Percentiles rank a stretch among this genome's conserved stretches.
Evolutionary conservation across 768 basidiomycete species (phyloP).

Genomic region (Pleurotus salmoneostramineus): DNA sequence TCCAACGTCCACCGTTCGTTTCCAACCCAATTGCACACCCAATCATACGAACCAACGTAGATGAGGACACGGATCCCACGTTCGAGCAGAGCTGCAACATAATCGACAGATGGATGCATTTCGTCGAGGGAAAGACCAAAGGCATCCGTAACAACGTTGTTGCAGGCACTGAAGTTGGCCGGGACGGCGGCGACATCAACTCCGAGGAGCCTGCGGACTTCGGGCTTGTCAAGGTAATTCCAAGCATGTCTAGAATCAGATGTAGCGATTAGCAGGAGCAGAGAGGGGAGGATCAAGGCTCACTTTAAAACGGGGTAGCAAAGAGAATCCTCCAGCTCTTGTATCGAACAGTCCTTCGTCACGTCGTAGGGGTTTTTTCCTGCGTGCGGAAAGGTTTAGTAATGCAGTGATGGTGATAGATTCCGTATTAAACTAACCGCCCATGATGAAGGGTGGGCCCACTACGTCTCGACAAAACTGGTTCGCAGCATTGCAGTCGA

Average conservation of each 20-base stretch:
- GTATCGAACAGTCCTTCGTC: constrained; percentile 50
- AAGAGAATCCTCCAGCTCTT: constrained; percentile 38
- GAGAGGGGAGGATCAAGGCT: neutral
- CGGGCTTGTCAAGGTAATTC: constrained; percentile 57
- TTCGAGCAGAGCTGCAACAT: constrained; percentile 32
- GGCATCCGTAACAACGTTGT: constrained; percentile 33
- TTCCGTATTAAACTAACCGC: constrained; percentile 24
- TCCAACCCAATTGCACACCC: constrained; percentile 59
- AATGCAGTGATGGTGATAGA: neutral
- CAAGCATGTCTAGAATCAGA: constrained; percentile 41
- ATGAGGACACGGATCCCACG: constrained; percentile 48
- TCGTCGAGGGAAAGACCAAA: constrained; percentile 46
- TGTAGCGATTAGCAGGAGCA: neutral
- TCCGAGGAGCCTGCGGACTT: constrained; percentile 53
- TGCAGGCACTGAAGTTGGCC: constrained; percentile 29
- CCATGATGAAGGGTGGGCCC: constrained; percentile 32
- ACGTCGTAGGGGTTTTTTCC: constrained; percentile 67
- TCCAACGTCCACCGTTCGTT: constrained; percentile 58
- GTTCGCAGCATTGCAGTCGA: constrained; percentile 60
- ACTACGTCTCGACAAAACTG: constrained; percentile 58
- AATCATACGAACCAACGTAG: constrained; percentile 54
- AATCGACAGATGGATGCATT: constrained; percentile 42
- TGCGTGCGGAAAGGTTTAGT: constrained; percentile 7
- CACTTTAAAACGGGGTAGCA: constrained; percentile 52
- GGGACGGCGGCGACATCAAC: constrained; percentile 43